phyloP scores from a whole-genome alignment of 768 basidiomycete species.

The Leccinum subgranulosum region DNA sequence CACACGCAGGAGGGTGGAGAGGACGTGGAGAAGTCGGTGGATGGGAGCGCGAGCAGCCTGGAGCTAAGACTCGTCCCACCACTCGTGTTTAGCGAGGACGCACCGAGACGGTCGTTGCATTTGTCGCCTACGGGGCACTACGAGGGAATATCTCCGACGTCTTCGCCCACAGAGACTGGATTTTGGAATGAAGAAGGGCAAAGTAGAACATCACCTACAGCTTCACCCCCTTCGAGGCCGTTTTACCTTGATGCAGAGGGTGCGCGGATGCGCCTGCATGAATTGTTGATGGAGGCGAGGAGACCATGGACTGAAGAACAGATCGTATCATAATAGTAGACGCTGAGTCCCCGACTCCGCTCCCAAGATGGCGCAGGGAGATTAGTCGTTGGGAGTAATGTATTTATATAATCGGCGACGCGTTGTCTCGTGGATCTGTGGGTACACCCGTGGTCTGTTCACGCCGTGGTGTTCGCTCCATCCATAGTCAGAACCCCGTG shows the following conservation, averaged over 20 bases:
- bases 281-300: conserved; percentile 17
- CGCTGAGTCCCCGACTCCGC: too few relatives aligned
- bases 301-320: neutral
- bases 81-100: neutral
- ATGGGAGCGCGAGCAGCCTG: conserved; percentile 16
- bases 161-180: neutral
- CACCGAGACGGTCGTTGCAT: neutral
- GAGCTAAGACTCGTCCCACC: conserved; percentile 19
- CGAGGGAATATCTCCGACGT: neutral
- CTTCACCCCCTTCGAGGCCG: neutral
- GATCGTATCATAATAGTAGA: too few relatives aligned
- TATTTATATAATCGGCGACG: too few relatives aligned
- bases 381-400: too few relatives aligned
- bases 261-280: conserved; percentile 13
- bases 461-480: too few relatives aligned
- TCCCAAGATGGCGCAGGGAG: too few relatives aligned
- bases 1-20: neutral
- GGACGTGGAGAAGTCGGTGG: neutral
- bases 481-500: too few relatives aligned
- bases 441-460: too few relatives aligned
- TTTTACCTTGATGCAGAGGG: conserved; percentile 7
- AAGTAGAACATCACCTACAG: neutral
- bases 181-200: neutral
- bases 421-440: too few relatives aligned
- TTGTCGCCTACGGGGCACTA: conserved; percentile 22